phyloP scores from a whole-genome alignment of 1,284 basidiomycete genomes.

The Ganoderma resinaceum region DNA sequence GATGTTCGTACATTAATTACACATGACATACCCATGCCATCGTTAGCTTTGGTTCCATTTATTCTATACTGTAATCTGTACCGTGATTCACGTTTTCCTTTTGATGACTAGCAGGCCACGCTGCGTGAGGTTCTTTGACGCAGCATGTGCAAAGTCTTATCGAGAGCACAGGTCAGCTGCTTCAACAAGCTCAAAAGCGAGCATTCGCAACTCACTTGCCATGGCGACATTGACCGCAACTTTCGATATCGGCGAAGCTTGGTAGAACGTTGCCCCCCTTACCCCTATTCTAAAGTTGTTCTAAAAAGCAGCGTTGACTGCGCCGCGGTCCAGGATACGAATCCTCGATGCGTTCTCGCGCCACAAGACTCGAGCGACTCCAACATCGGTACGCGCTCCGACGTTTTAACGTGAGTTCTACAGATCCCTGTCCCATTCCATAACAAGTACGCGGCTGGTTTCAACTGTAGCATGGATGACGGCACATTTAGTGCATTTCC shows the following conservation, averaged over 20 bases:
- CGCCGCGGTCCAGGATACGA: not conserved
- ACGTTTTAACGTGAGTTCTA: not conserved
- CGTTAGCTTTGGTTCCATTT: slow-evolving; percentile 25
- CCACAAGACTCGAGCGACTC: not conserved
- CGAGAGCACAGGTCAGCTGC: slow-evolving; percentile 22
- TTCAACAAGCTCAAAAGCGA: not conserved
- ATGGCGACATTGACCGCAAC: slow-evolving; percentile 28
- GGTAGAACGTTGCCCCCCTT: not conserved
- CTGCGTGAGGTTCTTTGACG: slow-evolving; percentile 7
- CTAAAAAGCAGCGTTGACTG: not conserved
- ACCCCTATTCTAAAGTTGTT: not conserved
- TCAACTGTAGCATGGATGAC: not conserved
- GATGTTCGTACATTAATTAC: slow-evolving; percentile 11
- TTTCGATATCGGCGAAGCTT: not conserved
- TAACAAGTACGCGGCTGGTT: not conserved
- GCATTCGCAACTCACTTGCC: slow-evolving; percentile 12
- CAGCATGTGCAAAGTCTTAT: slow-evolving; percentile 16
- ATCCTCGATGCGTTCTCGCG: not conserved
- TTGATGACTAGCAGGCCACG: not conserved
- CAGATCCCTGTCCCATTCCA: not conserved
- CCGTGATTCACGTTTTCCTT: slow-evolving; percentile 13
- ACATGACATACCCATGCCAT: slow-evolving; percentile 11
- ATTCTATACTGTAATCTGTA: slow-evolving; percentile 28
- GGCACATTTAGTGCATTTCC: not conserved
- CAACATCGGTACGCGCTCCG: not conserved